Conservation (phyloP, 768 basidiomycete species). For the Trametes sanguinea region DNA sequence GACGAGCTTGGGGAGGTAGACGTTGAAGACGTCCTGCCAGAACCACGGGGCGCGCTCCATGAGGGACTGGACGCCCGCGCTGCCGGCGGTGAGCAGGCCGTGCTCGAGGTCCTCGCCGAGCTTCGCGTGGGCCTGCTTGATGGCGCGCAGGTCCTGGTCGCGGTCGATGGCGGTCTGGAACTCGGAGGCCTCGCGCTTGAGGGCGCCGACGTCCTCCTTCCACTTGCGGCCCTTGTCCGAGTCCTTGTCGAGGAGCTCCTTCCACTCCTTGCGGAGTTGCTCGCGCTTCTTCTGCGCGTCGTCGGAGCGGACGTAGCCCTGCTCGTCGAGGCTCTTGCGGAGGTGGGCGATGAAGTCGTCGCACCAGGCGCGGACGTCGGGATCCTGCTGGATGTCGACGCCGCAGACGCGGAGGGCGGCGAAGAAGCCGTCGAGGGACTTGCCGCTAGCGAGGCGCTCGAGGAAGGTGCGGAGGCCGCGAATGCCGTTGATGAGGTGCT, state of each 20-base stretch:
- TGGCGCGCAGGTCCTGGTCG: conserved; percentile 51
- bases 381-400: conserved; percentile 53
- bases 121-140: conserved; percentile 49
- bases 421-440: conserved; percentile 52
- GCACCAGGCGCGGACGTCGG: conserved; percentile 54
- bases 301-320: conserved; percentile 55
- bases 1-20: conserved; percentile 67
- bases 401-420: conserved; percentile 44
- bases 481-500: conserved; percentile 60
- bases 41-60: conserved; percentile 71
- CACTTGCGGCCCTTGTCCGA: conserved; percentile 48
- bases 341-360: conserved; percentile 53
- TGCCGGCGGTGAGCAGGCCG: conserved; percentile 42
- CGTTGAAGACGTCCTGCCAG: conserved; percentile 80
- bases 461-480: conserved; percentile 40
- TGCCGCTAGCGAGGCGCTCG: conserved; percentile 55
- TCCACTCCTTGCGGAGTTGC: conserved; percentile 53
- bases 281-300: conserved; percentile 43
- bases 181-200: conserved; percentile 47
- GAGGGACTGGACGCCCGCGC: conserved; percentile 50
- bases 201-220: conserved; percentile 47
- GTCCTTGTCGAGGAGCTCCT: conserved; percentile 46
- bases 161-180: conserved; percentile 48
- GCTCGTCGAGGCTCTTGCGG: conserved; percentile 48
- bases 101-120: conserved; percentile 52